phyloP scores from a whole-genome alignment of 2,329 filamentous ascomycete species.

The Shiraia sp. region DNA sequence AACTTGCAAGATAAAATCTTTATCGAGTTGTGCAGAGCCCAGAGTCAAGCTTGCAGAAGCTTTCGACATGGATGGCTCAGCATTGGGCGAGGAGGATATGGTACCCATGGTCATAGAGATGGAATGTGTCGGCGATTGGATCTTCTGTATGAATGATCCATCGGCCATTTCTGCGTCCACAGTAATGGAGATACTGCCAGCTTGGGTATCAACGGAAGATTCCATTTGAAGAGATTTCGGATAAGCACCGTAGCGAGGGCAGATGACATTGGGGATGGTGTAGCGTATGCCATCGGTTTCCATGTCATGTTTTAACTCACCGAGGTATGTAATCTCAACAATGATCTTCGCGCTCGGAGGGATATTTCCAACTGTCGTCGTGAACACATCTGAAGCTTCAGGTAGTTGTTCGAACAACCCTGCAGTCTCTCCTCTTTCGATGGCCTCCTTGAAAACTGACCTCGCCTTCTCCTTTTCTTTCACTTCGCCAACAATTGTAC shows the following conservation, averaged over 20 bases:
- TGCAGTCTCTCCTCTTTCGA: conserved; percentile 62
- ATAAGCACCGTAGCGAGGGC: conserved; percentile 65
- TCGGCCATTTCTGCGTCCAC: conserved; percentile 64
- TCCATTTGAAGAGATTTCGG: conserved; percentile 41
- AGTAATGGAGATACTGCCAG: conserved; percentile 56
- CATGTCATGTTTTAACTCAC: conserved; percentile 73
- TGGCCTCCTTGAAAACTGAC: conserved; percentile 62
- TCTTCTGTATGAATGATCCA: conserved; percentile 60
- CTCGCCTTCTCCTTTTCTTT: conserved; percentile 68
- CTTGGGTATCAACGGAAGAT: conserved; percentile 8
- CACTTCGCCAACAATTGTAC: conserved; percentile 66
- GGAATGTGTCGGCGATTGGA: conserved; percentile 70
- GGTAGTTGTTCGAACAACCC: conserved; percentile 67
- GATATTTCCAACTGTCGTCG: conserved; percentile 69
- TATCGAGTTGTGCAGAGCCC: conserved; percentile 57
- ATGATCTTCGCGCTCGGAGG: conserved; percentile 60
- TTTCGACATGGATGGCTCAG: conserved; percentile 58
- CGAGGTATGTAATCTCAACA: conserved; percentile 68
- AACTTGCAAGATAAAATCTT: conserved; percentile 70
- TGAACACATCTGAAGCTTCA: conserved; percentile 67
- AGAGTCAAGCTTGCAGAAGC: conserved; percentile 66
- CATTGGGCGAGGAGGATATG: conserved; percentile 51
- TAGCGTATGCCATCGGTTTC: conserved; percentile 69
- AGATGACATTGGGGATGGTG: conserved; percentile 69
- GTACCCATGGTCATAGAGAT: conserved; percentile 68